These are phyloP conservation scores for Parascedosporium putredinis DNA, from an alignment of 2,329 filamentous ascomycete genomes.

Conservation along the genomic window DNA sequence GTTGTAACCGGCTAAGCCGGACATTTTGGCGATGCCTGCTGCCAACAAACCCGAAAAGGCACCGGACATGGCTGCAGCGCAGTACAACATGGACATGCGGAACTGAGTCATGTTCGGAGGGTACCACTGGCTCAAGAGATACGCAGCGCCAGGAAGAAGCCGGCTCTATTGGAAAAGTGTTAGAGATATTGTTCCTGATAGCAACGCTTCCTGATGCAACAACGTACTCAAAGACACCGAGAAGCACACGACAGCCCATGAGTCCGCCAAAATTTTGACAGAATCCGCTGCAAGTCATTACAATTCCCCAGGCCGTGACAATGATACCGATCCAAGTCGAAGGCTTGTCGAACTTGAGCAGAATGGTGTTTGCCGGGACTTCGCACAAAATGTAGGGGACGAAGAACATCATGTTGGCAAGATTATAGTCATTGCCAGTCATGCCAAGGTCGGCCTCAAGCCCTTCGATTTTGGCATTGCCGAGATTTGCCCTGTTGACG, in stretches of 20 bases:
- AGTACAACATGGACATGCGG: constrained; percentile 24
- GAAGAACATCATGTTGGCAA: constrained; percentile 39
- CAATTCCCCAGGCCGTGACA: constrained; percentile 15
- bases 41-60: constrained; percentile 36
- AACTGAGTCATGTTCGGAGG: constrained; percentile 18
- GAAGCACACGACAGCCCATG: constrained; percentile 13
- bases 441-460: constrained; percentile 39
- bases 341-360: constrained; percentile 8
- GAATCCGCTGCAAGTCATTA: constrained; percentile 15
- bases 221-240: constrained; percentile 18
- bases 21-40: constrained; percentile 30
- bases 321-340: constrained; percentile 13
- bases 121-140: constrained; percentile 20
- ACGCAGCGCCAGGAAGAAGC: constrained; percentile 22
- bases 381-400: constrained; percentile 31
- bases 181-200: constrained; percentile 14
- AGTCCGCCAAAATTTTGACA: constrained; percentile 14
- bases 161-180: constrained; percentile 9
- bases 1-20: constrained; percentile 18
- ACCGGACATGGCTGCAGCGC: constrained; percentile 24
- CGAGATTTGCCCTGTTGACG: constrained; percentile 13
- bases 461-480: constrained; percentile 18
- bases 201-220: constrained; percentile 9
- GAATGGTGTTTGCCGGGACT: constrained; percentile 21
- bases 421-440: constrained; percentile 42